Conservation (phyloP, 192 early-diverging fungal species). For the Paraglomus brasilianum region DNA sequence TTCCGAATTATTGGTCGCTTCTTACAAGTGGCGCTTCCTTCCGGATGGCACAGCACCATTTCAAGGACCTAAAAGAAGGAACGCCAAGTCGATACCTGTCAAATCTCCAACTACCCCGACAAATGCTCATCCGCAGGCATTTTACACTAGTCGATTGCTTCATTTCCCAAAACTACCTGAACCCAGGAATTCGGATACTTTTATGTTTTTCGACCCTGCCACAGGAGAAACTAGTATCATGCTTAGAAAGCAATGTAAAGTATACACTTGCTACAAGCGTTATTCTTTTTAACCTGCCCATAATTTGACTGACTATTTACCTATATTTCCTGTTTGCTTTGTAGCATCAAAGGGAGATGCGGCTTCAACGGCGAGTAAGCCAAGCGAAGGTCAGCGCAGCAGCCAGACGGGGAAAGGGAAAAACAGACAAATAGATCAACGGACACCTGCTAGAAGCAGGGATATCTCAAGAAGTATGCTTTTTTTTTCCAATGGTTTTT, state of each 20-base stretch:
- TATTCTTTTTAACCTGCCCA: neutral
- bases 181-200: conserved; percentile 22
- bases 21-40: conserved; percentile 32
- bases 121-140: conserved; percentile 23
- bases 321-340: neutral
- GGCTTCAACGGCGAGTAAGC: neutral
- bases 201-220: conserved; percentile 10
- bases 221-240: conserved; percentile 17
- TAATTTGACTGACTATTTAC: neutral
- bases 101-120: neutral
- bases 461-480: neutral
- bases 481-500: neutral
- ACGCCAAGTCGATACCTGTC: neutral
- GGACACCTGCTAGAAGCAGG: neutral
- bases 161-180: conserved; percentile 25
- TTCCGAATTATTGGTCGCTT: conserved; percentile 33
- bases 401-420: neutral
- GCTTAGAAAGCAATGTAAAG: conserved; percentile 18
- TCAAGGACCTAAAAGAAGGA: conserved; percentile 17
- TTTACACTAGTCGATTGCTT: conserved; percentile 25
- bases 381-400: neutral
- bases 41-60: conserved; percentile 24
- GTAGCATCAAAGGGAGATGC: neutral
- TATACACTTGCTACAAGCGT: too few species aligned
- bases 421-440: conserved; percentile 4